phyloP scores from a whole-genome alignment of 495 filamentous ascomycete genomes.

The Aspergillus saccharolyticus region DNA sequence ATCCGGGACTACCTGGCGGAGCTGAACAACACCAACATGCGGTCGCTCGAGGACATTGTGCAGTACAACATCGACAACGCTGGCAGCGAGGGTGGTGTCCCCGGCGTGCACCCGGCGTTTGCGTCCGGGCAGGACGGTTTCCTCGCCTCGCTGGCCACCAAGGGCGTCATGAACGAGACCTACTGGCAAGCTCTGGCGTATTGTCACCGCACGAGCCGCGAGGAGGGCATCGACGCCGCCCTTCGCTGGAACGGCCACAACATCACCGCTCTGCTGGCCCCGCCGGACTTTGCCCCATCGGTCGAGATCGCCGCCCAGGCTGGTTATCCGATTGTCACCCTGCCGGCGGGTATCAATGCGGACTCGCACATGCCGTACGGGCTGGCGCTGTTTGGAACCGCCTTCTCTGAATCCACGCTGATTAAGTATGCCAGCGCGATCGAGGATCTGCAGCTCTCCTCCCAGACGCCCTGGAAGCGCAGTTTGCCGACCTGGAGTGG shows the following conservation, averaged over 20 bases:
- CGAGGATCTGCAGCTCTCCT: constrained; percentile 53
- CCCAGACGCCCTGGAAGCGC: constrained; percentile 35
- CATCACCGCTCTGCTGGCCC: constrained; percentile 59
- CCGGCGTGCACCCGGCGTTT: constrained; percentile 59
- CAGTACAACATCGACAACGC: constrained; percentile 61
- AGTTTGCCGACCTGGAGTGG: constrained; percentile 49
- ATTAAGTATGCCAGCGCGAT: constrained; percentile 64
- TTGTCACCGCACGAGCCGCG: constrained; percentile 52
- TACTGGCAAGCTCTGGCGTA: constrained; percentile 62
- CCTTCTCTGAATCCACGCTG: constrained; percentile 56
- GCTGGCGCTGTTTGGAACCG: constrained; percentile 60
- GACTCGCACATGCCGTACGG: constrained; percentile 66
- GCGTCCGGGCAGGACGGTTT: constrained; percentile 67
- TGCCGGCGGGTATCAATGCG: constrained; percentile 53
- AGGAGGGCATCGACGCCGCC: constrained; percentile 65
- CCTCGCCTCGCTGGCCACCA: constrained; percentile 52
- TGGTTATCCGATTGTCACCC: constrained; percentile 66
- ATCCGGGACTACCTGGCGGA: constrained; percentile 60
- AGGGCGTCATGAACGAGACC: constrained; percentile 58
- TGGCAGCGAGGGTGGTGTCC: constrained; percentile 65
- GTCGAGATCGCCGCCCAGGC: constrained; percentile 52
- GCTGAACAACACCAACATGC: constrained; percentile 58
- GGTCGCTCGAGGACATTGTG: constrained; percentile 61
- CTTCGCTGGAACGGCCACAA: constrained; percentile 43
- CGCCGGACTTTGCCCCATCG: constrained; percentile 60